Percentiles rank a stretch among this genome's conserved stretches.
These are phyloP conservation scores for Phylloporus scabripes DNA, from an alignment of 768 basidiomycete species.

Conservation along the genomic window DNA sequence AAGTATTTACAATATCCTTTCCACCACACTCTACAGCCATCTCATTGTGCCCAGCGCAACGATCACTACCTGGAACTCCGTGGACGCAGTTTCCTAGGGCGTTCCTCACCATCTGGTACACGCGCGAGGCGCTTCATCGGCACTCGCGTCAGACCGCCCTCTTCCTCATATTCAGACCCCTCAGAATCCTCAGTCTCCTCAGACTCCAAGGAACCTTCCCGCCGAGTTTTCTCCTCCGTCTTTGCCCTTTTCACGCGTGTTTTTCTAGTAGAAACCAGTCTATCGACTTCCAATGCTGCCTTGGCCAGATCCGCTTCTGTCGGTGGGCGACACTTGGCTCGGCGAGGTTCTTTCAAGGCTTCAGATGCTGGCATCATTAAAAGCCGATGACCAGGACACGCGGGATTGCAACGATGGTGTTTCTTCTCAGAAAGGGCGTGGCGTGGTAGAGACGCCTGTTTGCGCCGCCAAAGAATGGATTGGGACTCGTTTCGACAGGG, in stretches of 20 bases:
- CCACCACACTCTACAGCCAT: background rate
- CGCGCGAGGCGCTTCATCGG: slow-evolving; percentile 18
- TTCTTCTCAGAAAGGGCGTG: slow-evolving; percentile 23
- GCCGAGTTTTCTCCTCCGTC: background rate
- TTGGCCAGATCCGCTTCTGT: slow-evolving; percentile 16
- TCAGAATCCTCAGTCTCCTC: slow-evolving; percentile 10
- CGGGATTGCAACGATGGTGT: slow-evolving; percentile 13
- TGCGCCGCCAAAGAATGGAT: slow-evolving; percentile 24
- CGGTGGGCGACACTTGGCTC: slow-evolving; percentile 18
- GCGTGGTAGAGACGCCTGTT: slow-evolving; percentile 17
- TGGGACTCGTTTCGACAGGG: slow-evolving; percentile 25
- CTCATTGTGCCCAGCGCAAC: slow-evolving; percentile 1
- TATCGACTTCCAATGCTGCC: slow-evolving; percentile 12
- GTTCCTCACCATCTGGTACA: slow-evolving; percentile 9
- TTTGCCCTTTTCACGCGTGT: background rate
- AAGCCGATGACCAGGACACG: slow-evolving; percentile 22
- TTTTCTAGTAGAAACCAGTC: background rate
- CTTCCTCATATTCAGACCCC: slow-evolving; percentile 7
- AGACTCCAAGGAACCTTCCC: slow-evolving; percentile 7
- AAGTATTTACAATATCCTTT: background rate
- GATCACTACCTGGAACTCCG: background rate
- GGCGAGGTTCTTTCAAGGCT: slow-evolving; percentile 19
- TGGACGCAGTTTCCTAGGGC: slow-evolving; percentile 12
- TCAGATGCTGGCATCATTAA: slow-evolving; percentile 12
- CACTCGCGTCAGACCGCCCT: background rate